These are phyloP conservation scores for Helotiales sp. DNA, from an alignment of 2,329 filamentous ascomycete genomes.

Conservation along the genomic window DNA sequence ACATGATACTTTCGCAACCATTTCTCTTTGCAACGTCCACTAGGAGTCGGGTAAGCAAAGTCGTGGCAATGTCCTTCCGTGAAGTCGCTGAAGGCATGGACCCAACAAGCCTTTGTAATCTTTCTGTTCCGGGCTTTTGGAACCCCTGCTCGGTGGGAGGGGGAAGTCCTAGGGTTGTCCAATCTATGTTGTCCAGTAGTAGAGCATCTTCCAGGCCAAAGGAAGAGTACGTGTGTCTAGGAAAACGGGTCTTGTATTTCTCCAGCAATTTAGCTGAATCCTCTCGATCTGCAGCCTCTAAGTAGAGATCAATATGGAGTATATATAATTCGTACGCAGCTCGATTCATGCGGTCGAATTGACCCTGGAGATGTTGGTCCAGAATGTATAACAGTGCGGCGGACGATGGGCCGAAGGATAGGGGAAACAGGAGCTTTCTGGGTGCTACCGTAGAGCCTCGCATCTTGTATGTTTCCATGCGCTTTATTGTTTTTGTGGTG, in stretches of 20 bases:
- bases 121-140: conserved; percentile 40
- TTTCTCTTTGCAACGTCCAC: conserved; percentile 64
- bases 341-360: conserved; percentile 67
- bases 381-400: conserved; percentile 77
- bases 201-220: conserved; percentile 69
- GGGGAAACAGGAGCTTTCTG: conserved; percentile 69
- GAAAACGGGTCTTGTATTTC: conserved; percentile 62
- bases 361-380: conserved; percentile 68
- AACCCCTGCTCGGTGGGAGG: conserved; percentile 18
- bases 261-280: conserved; percentile 46
- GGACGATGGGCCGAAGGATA: conserved; percentile 86
- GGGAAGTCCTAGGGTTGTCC: conserved; percentile 50
- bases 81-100: conserved; percentile 76
- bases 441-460: conserved; percentile 44
- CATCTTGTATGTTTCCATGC: conserved; percentile 69
- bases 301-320: conserved; percentile 50
- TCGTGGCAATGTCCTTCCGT: conserved; percentile 71
- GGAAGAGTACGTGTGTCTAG: conserved; percentile 66
- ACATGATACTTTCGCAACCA: conserved; percentile 72
- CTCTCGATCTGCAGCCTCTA: conserved; percentile 39
- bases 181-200: conserved; percentile 56
- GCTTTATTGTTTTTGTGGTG: conserved; percentile 78
- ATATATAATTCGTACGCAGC: conserved; percentile 71
- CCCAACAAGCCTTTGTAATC: conserved; percentile 54
- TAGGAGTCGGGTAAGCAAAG: conserved; percentile 75